A percentile compares a stretch with the other conserved stretches of the same genome.
Conservation (phyloP, 2,329 filamentous ascomycete species). For the Aspergillus proliferans region DNA sequence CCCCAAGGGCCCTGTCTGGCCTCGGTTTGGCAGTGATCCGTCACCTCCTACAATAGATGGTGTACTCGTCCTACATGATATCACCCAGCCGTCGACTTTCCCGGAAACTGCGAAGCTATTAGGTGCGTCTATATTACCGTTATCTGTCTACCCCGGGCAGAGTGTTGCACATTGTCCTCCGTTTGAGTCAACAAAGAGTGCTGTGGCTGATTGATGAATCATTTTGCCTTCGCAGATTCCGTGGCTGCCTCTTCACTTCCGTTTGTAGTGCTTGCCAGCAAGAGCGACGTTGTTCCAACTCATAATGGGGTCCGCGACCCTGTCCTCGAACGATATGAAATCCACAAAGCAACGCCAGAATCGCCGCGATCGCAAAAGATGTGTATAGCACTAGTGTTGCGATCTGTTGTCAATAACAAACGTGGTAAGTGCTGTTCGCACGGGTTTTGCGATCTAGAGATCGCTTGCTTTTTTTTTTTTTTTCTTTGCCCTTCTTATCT, state of each 20-base stretch:
- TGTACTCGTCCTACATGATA: constrained; percentile 80
- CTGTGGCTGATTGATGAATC: constrained; percentile 1
- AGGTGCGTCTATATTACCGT: constrained; percentile 53
- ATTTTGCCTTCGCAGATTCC: constrained; percentile 51
- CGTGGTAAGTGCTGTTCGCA: constrained; percentile 53
- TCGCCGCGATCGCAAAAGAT: constrained; percentile 66
- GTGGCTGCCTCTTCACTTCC: constrained; percentile 67
- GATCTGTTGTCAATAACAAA: constrained; percentile 61
- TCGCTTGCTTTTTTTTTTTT: constrained; percentile 1
- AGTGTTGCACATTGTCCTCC: background rate
- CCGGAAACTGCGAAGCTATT: constrained; percentile 67
- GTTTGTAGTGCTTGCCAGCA: constrained; percentile 76
- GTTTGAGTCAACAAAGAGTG: background rate
- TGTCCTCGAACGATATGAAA: constrained; percentile 62
- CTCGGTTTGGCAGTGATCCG: constrained; percentile 54
- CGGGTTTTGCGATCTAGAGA: background rate
- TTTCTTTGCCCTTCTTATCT: background rate
- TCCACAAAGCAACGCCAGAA: constrained; percentile 66
- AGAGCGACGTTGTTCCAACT: constrained; percentile 69
- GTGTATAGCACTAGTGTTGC: constrained; percentile 69
- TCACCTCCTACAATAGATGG: constrained; percentile 73
- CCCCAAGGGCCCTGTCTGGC: constrained; percentile 46
- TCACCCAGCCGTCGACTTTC: constrained; percentile 70
- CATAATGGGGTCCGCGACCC: constrained; percentile 66
- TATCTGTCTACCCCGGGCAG: too few species aligned